Evolutionary conservation across 2,329 filamentous ascomycete species (phyloP), one percentile per base, ranked within the genome.

Genomic region (Aureobasidium sp.): DNA sequence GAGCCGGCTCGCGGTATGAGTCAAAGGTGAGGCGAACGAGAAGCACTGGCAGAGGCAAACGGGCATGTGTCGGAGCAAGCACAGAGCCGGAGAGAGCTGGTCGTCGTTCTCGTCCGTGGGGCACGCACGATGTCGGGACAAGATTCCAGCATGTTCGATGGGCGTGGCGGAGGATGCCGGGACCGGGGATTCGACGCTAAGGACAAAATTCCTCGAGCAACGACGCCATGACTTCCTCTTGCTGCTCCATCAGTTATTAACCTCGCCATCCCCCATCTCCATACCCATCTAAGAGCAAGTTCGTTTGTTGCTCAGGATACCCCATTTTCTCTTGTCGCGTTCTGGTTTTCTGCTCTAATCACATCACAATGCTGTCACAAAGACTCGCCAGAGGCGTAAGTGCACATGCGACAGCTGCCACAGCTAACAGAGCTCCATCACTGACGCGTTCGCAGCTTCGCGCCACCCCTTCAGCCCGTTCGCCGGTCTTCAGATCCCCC

Each of bases 401-500:
- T 71, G 19, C 27, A 29, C 42, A 60, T 53, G 46, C 35, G 35
- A 55, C 50, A 55, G 59, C 59, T 54, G 15, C 25, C 13, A 25
- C 13, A 38, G 40, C 43, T 37, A 9, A n/a, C 8, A 10, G 21
- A 57, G 46, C 67, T 68, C 65, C 68, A 64, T 23, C n/a, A 46
- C 54, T 46, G 40, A 46, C 27, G 3, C 60, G 46, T 29, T 23
- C 47, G 13, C 50, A 63, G 63, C 58, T 61, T 50, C 71, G 71
- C 66, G 69, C 70, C 60, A 67, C 69, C 43, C 69, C 70, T 43
- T 66, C 70, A 62, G 66, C 72, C 64, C 66, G 69, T 68, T 69
- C 70, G 65, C 70, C 71, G 63, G 69, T 68, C 65, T 67, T 68
- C 68, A 86, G 86, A 78, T 83, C 87, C 69, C 85, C 90, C 66